A percentile compares a stretch with the other conserved stretches of the same genome.
These are phyloP conservation scores for Penicillium argentinense DNA, from an alignment of 495 filamentous ascomycete species.

Conservation along the genomic window DNA sequence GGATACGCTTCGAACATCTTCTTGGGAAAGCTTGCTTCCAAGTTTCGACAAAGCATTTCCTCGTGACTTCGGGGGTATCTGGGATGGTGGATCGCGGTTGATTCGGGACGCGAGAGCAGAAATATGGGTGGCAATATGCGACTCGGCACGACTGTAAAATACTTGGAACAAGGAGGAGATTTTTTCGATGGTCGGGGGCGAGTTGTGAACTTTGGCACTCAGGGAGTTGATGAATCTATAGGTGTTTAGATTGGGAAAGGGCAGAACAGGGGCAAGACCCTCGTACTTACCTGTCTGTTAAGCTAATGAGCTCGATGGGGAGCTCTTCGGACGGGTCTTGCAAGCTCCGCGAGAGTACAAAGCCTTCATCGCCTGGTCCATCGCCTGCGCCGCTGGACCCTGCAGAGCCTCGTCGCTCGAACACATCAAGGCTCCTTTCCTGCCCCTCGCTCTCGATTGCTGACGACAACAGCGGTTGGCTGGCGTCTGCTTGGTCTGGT, in stretches of 20 bases:
- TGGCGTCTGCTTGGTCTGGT: conserved; percentile 39
- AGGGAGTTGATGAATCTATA: conserved; percentile 87
- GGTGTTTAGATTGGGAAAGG: background rate
- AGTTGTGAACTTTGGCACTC: conserved; percentile 80
- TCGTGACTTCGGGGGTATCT: conserved; percentile 34
- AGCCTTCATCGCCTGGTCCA: conserved; percentile 43
- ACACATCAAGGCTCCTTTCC: conserved; percentile 41
- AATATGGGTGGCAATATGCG: conserved; percentile 86
- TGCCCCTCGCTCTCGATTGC: conserved; percentile 30
- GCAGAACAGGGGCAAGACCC: background rate
- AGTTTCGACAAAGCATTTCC: conserved; percentile 23
- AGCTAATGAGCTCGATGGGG: conserved; percentile 85
- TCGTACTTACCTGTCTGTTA: conserved; percentile 72
- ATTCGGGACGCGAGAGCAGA: conserved; percentile 74
- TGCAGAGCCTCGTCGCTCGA: conserved; percentile 49
- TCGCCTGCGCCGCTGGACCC: conserved; percentile 55
- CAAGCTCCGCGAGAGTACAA: conserved; percentile 47
- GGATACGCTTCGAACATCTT: conserved; percentile 27
- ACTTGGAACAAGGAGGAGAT: conserved; percentile 90
- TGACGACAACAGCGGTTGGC: conserved; percentile 24
- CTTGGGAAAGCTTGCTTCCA: conserved; percentile 25
- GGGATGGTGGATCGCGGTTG: conserved; percentile 60
- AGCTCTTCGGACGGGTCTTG: conserved; percentile 76
- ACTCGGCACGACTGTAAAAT: conserved; percentile 82
- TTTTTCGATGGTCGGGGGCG: conserved; percentile 78